Conservation (phyloP, 257 asterid genomes). For the Solanum etuberosum region DNA sequence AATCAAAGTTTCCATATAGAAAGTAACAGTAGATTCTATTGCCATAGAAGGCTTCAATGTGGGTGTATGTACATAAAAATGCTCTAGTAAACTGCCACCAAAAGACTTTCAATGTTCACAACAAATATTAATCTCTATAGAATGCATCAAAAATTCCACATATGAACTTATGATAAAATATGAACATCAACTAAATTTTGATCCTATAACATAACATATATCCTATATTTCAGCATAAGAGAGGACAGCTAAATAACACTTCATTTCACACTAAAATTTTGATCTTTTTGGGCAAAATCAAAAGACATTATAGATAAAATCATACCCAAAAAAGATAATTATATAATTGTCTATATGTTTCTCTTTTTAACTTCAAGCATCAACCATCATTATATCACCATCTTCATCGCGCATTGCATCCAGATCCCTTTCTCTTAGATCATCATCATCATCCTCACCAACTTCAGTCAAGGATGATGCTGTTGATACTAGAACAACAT, state of each 20-base stretch:
- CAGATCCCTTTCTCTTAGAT: neutral
- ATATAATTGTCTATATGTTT: neutral
- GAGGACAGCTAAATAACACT: neutral
- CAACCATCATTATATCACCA: slow-evolving; percentile 47
- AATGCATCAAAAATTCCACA: neutral
- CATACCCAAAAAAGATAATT: neutral
- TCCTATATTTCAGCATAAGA: neutral
- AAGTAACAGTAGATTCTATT: neutral
- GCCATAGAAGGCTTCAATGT: neutral
- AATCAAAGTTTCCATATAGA: neutral
- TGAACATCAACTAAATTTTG: neutral
- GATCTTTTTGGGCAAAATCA: neutral
- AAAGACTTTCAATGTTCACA: neutral
- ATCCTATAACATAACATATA: neutral
- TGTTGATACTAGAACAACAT: neutral
- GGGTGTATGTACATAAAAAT: neutral
- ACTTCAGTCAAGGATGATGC: neutral
- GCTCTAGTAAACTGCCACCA: neutral
- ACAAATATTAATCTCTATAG: neutral
- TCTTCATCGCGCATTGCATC: slow-evolving; percentile 45
- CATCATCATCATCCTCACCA: neutral
- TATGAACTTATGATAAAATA: neutral
- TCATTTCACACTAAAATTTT: neutral
- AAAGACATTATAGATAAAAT: neutral
- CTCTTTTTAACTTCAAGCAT: slow-evolving; percentile 12